phyloP scores from a whole-genome alignment of 139 green algal genomes.

The Chlorella sp. region DNA sequence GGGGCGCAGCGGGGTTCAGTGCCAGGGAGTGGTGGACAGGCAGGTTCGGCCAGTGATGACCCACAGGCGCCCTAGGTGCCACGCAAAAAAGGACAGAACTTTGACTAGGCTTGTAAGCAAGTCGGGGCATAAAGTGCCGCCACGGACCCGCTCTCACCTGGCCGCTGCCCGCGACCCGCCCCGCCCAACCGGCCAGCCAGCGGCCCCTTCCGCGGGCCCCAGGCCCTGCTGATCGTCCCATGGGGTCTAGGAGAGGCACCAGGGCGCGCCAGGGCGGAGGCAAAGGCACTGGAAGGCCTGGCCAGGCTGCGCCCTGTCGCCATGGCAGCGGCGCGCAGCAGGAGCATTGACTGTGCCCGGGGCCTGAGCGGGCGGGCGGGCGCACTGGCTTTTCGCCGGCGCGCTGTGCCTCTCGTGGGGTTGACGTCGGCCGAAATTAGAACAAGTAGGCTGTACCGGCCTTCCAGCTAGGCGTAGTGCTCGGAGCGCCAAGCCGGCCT shows the following conservation, averaged over 20 bases:
- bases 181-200: not conserved
- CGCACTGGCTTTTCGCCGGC: not conserved
- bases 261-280: no score
- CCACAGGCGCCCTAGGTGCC: no score
- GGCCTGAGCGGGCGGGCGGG: not conserved
- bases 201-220: not conserved
- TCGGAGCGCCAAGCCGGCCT: not conserved
- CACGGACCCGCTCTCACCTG: no score
- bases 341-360: not conserved
- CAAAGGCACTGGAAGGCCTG: no score
- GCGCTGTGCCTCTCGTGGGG: not conserved
- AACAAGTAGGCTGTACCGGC: no score
- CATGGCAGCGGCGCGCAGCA: not conserved
- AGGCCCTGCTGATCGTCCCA: not conserved
- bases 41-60: not conserved
- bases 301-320: not conserved
- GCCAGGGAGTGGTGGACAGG: no score
- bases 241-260: no score
- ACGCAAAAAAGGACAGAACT: no score
- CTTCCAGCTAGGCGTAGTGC: not conserved
- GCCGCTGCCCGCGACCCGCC: not conserved
- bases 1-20: not conserved
- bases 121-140: no score
- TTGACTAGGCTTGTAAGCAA: no score
- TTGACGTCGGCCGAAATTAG: not conserved